Base-by-base conservation (phyloP, 2,329 filamentous ascomycete genomes). In the Monilinia laxa region DNA sequence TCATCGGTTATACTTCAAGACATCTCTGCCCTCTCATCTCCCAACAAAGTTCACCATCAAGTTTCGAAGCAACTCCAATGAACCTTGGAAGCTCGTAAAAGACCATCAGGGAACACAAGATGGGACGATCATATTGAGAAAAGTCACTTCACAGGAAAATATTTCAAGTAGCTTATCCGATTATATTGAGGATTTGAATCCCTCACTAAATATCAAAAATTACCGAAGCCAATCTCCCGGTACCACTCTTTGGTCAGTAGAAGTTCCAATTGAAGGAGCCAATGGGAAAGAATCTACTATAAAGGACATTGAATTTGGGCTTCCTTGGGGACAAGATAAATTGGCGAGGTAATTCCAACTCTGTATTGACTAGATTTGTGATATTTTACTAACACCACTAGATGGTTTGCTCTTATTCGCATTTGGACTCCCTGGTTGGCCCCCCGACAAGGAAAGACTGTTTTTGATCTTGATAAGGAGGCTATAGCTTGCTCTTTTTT, bases 361-460 rank as follows among this genome's bases (percentile, higher is more conserved):
- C 23, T 51, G n/a, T 2, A 18, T 59, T 62, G 12, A 28, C 14
- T n/a, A 35, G 10, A n/a, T 20, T 4, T 40, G 23, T 10, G 16
- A 14, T 1, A 1, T n/a, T 38, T 20, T 64, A 51, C 70, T 74
- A 28, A 73, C 35, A 20, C 3, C 40, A 18, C 12, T 64, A 86
- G 90, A 72, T 96, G 92, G 87, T 94, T 97, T 76, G 87, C 91
- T 10, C 79, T 97, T 16, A 88, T 96, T 6, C 87, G 93, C 23
- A 81, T 91, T 4, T 95, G 89, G 87, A 85, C 84, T 45, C 90
- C 93, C 1, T 98, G 94, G 94, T 80, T 97, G 14, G 92, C 90
- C 10, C 94, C 94, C n/a, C 83, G 92, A 51, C 93, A 97, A 76
- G 93, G 93, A 16, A 87, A 85, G 69, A 78, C 80, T 4, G 79